Conservation (phyloP, 2,329 filamentous ascomycete genomes). For the Torrubiella hemipterigena region DNA sequence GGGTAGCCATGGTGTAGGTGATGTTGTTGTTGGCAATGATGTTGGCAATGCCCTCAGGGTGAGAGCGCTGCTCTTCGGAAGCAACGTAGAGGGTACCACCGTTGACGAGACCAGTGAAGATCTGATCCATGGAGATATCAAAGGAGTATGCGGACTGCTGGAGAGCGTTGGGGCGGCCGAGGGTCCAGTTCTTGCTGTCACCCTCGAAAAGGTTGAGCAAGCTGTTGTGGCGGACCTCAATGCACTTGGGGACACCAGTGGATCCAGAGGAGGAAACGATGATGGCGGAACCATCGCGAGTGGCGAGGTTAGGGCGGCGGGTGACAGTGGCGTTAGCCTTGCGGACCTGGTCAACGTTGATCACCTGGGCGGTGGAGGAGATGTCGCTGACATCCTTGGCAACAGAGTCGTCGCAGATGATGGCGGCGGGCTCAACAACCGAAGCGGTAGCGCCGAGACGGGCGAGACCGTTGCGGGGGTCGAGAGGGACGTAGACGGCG, state of each 20-base stretch:
- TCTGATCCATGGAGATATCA: conserved; percentile 26
- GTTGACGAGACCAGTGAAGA: conserved; percentile 19
- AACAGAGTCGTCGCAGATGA: conserved; percentile 6
- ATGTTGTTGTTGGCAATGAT: conserved; percentile 22
- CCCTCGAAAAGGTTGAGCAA: conserved; percentile 17
- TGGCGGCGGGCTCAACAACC: conserved; percentile 16
- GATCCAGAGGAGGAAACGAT: conserved; percentile 22
- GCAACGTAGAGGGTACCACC: conserved; percentile 25
- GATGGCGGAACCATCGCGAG: conserved; percentile 9
- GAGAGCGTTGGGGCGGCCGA: conserved; percentile 16
- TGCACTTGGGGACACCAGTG: conserved; percentile 27
- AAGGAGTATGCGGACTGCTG: conserved; percentile 28
- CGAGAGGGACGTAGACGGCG: conserved; percentile 27
- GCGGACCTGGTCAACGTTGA: conserved; percentile 2
- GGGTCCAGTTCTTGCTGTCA: conserved; percentile 7
- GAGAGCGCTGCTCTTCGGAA: conserved; percentile 16
- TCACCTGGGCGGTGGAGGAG: conserved; percentile 2
- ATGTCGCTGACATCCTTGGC: conserved; percentile 6
- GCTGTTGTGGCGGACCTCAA: conserved; percentile 18
- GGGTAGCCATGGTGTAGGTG: conserved; percentile 24
- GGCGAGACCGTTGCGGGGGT: conserved; percentile 12
- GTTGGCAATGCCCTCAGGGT: conserved; percentile 20
- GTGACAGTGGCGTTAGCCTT: conserved; percentile 1
- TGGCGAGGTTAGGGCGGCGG: conserved; percentile 5
- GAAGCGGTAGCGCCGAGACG: conserved; percentile 5